Evolutionary conservation across 345 rosid species (phyloP).

Genomic region (Rhodamnia argentea): DNA sequence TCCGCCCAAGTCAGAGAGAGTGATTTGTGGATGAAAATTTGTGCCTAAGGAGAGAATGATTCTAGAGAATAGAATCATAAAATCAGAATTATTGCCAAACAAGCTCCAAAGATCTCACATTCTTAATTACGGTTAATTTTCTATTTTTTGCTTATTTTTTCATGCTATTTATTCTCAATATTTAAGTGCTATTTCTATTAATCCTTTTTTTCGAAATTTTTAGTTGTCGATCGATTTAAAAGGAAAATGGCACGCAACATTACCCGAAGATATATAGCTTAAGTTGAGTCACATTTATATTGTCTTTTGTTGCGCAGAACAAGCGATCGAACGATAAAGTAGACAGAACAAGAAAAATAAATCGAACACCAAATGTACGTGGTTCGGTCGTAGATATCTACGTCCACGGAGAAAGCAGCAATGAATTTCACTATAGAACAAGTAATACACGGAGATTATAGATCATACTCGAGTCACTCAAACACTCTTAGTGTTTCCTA

Average conservation of each 20-base stretch:
- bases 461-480: no score
- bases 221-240: neutral
- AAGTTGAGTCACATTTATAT: neutral
- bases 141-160: neutral
- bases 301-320: no score
- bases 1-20: neutral
- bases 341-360: no score
- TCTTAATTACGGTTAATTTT: neutral
- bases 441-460: no score
- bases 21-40: neutral
- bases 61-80: no score
- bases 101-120: accelerated
- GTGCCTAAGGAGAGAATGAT: neutral
- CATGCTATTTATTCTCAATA: neutral
- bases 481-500: no score
- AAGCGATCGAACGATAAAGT: no score
- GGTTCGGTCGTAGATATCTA: no score
- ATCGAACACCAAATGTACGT: no score
- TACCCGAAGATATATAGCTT: neutral
- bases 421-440: no score
- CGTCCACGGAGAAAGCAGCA: no score
- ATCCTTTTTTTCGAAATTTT: neutral
- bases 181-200: neutral
- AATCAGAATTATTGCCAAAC: no score
- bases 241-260: neutral